These are phyloP conservation scores for Magnusiomyces tetraspermus DNA, from an alignment of 1,139 yeast genomes.

Conservation along the genomic window DNA sequence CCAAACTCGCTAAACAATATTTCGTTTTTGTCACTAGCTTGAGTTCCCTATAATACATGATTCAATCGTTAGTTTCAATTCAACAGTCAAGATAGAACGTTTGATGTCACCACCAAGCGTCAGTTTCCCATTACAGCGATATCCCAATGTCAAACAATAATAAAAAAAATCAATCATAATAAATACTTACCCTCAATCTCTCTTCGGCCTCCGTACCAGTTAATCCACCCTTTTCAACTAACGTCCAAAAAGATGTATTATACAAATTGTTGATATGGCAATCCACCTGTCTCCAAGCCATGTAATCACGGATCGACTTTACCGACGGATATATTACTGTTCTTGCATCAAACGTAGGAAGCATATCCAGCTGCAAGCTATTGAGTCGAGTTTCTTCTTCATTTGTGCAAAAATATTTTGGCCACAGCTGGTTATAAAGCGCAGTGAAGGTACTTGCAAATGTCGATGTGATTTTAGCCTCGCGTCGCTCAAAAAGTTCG, in stretches of 20 bases:
- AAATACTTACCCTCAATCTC: conserved; percentile 33
- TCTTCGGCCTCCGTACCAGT: conserved; percentile 74
- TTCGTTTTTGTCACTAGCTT: conserved; percentile 80
- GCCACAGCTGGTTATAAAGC: conserved; percentile 63
- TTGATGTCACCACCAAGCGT: no score
- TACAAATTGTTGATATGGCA: conserved; percentile 92
- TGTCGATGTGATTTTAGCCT: conserved; percentile 65
- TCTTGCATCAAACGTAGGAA: conserved; percentile 88
- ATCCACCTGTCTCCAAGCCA: conserved; percentile 94
- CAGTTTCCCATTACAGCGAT: no score
- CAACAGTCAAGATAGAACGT: no score
- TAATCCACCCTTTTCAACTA: conserved; percentile 62
- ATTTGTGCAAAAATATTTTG: conserved; percentile 34
- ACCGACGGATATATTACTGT: conserved; percentile 76
- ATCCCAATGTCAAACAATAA: no score
- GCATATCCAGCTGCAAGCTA: conserved; percentile 32
- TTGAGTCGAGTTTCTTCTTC: conserved; percentile 22
- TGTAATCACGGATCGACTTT: conserved; percentile 60
- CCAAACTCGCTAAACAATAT: conserved; percentile 67
- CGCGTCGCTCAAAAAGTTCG: conserved; percentile 68
- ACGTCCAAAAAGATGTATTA: conserved; percentile 87
- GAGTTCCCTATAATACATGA: conserved; percentile 44
- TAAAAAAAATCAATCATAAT: conserved; percentile 21
- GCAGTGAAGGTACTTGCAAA: conserved; percentile 79
- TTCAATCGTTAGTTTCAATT: not conserved